Conservation (phyloP, 768 basidiomycete species). For the Kwoniella mangroviensis region DNA sequence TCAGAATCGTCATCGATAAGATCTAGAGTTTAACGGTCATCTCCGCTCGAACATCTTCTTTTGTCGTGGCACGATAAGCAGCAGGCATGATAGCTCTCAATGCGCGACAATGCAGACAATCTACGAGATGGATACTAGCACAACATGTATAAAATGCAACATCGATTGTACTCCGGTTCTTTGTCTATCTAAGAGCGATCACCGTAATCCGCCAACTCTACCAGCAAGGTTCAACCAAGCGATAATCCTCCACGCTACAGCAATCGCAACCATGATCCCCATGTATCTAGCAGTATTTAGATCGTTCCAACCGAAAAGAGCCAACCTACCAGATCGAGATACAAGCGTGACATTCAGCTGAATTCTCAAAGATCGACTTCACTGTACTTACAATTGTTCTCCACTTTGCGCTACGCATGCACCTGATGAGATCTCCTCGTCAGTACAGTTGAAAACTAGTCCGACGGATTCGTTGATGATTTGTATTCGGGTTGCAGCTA, state of each 20-base stretch:
- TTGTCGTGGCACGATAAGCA: neutral
- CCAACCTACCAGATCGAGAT: too few relatives aligned
- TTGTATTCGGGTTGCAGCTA: conserved; percentile 53
- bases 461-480: conserved; percentile 59
- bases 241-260: conserved; percentile 47
- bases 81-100: too few relatives aligned
- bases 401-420: conserved; percentile 58
- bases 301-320: conserved; percentile 51
- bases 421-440: conserved; percentile 47
- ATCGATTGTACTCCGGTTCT: too few relatives aligned
- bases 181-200: neutral
- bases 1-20: conserved; percentile 5
- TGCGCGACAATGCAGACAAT: too few relatives aligned
- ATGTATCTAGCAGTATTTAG: conserved; percentile 43
- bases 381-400: conserved; percentile 48
- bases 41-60: neutral
- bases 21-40: neutral
- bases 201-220: conserved; percentile 33
- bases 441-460: conserved; percentile 54
- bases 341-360: too few relatives aligned
- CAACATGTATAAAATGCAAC: too few relatives aligned
- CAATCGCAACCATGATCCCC: conserved; percentile 46
- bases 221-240: conserved; percentile 43
- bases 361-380: neutral
- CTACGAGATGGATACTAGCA: too few relatives aligned